phyloP scores from a whole-genome alignment of 805 yeast species.

The Hanseniaspora nectarophila region DNA sequence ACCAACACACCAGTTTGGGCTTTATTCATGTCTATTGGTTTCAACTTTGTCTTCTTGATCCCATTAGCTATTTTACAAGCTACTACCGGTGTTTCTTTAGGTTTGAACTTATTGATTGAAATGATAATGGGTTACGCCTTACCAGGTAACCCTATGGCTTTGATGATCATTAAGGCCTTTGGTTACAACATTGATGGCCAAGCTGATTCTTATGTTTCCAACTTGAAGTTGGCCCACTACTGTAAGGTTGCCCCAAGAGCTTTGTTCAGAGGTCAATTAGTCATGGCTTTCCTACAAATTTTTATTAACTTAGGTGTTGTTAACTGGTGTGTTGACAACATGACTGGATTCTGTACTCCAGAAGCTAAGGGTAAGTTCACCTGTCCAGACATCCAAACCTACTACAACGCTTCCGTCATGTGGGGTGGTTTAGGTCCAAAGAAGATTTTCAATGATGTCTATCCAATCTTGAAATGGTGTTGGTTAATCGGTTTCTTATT shows the following conservation, averaged over 20 bases:
- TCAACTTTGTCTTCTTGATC: conserved; percentile 42
- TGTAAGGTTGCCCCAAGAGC: conserved; percentile 48
- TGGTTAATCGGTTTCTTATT: conserved; percentile 44
- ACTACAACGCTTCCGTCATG: conserved; percentile 41
- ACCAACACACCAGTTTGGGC: conserved; percentile 57
- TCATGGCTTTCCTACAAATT: conserved; percentile 32
- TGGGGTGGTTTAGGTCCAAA: conserved; percentile 54
- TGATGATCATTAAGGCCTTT: conserved; percentile 42
- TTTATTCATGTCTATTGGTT: conserved; percentile 41
- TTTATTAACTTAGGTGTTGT: conserved; percentile 32
- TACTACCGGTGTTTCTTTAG: conserved; percentile 45
- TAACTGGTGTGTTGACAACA: conserved; percentile 33
- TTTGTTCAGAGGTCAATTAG: conserved; percentile 37
- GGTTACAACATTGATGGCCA: conserved; percentile 46
- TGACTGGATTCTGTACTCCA: conserved; percentile 31
- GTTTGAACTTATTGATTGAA: conserved; percentile 49
- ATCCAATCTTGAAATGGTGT: conserved; percentile 53
- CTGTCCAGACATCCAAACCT: conserved; percentile 34
- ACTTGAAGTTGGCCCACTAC: conserved; percentile 47
- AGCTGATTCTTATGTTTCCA: conserved; percentile 40
- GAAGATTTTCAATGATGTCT: conserved; percentile 45
- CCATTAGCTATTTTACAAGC: conserved; percentile 51
- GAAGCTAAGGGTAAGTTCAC: conserved; percentile 35
- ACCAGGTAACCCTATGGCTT: conserved; percentile 45
- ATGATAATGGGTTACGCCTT: conserved; percentile 48